These are phyloP conservation scores for Saccharomycopsis sp. DNA, from an alignment of 805 yeast species.

Conservation along the genomic window DNA sequence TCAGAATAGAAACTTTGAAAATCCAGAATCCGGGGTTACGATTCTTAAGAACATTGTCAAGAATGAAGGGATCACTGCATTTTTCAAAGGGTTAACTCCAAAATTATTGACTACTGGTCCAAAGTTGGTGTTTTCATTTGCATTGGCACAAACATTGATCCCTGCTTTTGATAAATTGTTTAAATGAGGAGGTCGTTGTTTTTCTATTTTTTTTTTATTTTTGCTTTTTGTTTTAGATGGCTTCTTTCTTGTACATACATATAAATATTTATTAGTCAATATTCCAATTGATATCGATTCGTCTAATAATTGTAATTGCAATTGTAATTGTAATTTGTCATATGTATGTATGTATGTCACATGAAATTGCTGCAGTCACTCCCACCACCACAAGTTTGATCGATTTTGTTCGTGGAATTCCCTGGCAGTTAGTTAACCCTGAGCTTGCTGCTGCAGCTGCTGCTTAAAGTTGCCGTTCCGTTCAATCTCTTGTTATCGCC, in stretches of 20 bases:
- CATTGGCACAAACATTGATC: slow-evolving; percentile 92
- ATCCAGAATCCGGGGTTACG: slow-evolving; percentile 89
- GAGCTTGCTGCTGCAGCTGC: no score
- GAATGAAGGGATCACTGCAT: slow-evolving; percentile 83
- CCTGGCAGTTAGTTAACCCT: no score
- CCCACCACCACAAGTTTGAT: no score
- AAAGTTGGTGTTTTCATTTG: slow-evolving; percentile 95
- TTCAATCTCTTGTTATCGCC: no score
- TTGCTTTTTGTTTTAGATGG: neutral
- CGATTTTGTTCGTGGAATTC: no score
- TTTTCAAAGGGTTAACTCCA: slow-evolving; percentile 96
- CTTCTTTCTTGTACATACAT: neutral
- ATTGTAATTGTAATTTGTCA: no score
- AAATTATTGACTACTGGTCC: slow-evolving; percentile 97
- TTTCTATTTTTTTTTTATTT: neutral
- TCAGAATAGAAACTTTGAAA: slow-evolving; percentile 92
- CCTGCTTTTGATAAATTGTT: slow-evolving; percentile 82
- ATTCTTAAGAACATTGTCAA: slow-evolving; percentile 88
- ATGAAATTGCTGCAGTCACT: no score
- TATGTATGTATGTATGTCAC: no score
- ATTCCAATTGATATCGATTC: no score
- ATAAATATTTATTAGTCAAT: neutral
- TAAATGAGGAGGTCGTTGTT: no score
- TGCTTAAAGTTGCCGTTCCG: no score
- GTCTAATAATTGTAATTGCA: no score